Evolutionary conservation across 768 basidiomycete species (phyloP), one percentile per base, ranked within the genome.

Genomic region (Crucibulum laeve): DNA sequence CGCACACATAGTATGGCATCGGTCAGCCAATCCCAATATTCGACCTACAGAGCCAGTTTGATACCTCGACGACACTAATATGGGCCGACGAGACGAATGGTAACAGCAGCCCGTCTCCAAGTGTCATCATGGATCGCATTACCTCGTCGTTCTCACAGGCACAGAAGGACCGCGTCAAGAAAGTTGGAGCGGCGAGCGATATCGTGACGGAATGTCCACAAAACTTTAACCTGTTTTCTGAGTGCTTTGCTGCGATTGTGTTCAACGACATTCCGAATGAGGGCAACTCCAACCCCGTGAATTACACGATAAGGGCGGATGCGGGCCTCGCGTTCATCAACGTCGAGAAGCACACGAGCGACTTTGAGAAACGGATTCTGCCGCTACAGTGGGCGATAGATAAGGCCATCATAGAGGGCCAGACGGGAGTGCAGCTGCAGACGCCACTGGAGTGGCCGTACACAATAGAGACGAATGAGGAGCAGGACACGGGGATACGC

Each of bases 341-440:
- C 51, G 87, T 87, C 0, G 66, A 69, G 17, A 64, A 67, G 15
- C 86, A 87, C 53, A 74, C 63, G 3, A 82, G 84, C 46, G 84
- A 87, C 59, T 79, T 82, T 50, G 85, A 89, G 58, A 64, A 65
- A 42, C 64, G 82, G 36, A 70, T 87, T 23, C 56, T 91, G 14
- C 88, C 88, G 1, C 50, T 91, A 17, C 88, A 91, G 49, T 82
- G 87, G 74, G 83, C 86, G 7, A 66, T 91, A 25, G 88, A 91
- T 52, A 68, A 76, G 87, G 83, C 85, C 11, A 78, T 90, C 50
- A 83, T 90, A 18, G 75, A 82, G 48, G 69, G 89, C 7, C 71
- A 72, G 47, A 80, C 86, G 0, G 83, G 83, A 2, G 59, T 70
- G 5, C 56, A 64, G 4, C 63, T 77, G 5, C 71, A 74, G 8